Evolutionary conservation across 177 flowering plant species (phyloP).

Genomic region (Vitis hybrid): DNA sequence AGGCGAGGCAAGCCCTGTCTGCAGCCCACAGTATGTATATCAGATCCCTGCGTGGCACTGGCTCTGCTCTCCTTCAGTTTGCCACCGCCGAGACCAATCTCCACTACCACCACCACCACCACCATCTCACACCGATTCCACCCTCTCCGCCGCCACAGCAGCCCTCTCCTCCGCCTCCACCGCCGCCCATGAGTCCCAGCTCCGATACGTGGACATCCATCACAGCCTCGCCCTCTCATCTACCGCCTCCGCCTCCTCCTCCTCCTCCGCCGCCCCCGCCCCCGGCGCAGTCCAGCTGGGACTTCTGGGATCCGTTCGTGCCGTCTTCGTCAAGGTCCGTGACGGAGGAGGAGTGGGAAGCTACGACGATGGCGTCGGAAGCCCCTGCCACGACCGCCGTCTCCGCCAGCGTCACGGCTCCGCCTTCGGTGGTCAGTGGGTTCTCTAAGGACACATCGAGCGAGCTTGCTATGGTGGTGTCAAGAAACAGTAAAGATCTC

Average conservation of each 20-base stretch:
- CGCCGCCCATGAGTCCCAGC: slow-evolving; percentile 52
- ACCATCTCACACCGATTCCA: slow-evolving; percentile 14
- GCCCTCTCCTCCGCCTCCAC: slow-evolving; percentile 48
- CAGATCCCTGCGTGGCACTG: slow-evolving; percentile 76
- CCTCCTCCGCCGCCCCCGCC: slow-evolving; percentile 64
- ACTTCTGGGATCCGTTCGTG: slow-evolving; percentile 96
- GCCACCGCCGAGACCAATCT: slow-evolving; percentile 60
- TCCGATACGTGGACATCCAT: slow-evolving; percentile 52
- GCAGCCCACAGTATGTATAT: slow-evolving; percentile 70
- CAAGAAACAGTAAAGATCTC: slow-evolving; percentile 70
- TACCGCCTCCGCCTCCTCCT: slow-evolving; percentile 36
- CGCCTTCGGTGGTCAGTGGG: slow-evolving; percentile 59
- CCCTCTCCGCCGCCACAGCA: slow-evolving; percentile 23
- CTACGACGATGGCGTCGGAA: slow-evolving; percentile 37
- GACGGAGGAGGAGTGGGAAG: slow-evolving; percentile 78
- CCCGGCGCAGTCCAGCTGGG: slow-evolving; percentile 61
- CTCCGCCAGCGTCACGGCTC: slow-evolving; percentile 38
- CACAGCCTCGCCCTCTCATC: slow-evolving; percentile 33
- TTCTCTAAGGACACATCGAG: slow-evolving; percentile 48
- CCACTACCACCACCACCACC: slow-evolving; percentile 41
- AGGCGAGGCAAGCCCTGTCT: slow-evolving; percentile 71
- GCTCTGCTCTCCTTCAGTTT: slow-evolving; percentile 82
- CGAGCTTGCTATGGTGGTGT: slow-evolving; percentile 83
- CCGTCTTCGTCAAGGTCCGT: slow-evolving; percentile 56
- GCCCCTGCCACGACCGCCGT: slow-evolving; percentile 16